Percentiles rank a stretch among this genome's conserved stretches.
Evolutionary conservation across 2,329 filamentous ascomycete genomes (phyloP).

Genomic region (Rhytidhysteron rufulum): DNA sequence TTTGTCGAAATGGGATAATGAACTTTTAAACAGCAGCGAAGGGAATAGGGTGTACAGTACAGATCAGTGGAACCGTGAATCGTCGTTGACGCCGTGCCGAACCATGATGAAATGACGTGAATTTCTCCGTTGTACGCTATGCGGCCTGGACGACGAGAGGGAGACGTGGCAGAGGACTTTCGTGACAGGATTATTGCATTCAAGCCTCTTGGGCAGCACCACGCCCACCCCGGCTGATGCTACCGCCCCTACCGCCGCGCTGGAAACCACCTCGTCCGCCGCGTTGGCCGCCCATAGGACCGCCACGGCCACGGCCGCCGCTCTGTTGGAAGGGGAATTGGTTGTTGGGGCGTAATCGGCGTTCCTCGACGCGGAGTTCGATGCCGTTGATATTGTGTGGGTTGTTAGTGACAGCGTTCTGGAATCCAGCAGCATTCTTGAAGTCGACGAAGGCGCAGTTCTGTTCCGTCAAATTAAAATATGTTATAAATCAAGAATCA

Average conservation of each 20-base stretch:
- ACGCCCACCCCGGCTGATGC: conserved; percentile 52
- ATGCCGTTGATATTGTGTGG: conserved; percentile 81
- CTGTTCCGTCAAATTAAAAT: conserved; percentile 51
- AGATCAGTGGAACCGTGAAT: conserved; percentile 34
- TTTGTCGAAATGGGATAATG: conserved; percentile 26
- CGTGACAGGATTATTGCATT: conserved; percentile 9
- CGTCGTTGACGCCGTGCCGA: conserved; percentile 19
- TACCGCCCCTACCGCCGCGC: conserved; percentile 35
- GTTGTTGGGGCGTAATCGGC: conserved; percentile 57
- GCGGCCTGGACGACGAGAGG: too few relatives aligned
- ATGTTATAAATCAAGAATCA: too few relatives aligned
- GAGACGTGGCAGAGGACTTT: too few relatives aligned
- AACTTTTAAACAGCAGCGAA: conserved; percentile 36
- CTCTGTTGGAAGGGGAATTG: conserved; percentile 37
- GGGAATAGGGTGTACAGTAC: conserved; percentile 32
- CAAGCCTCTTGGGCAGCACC: conserved; percentile 32
- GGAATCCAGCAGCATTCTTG: conserved; percentile 73
- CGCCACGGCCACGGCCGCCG: conserved; percentile 58
- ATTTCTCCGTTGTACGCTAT: too few relatives aligned
- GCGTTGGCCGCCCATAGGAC: conserved; percentile 56
- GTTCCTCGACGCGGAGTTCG: conserved; percentile 82
- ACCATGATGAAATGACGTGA: background rate
- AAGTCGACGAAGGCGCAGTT: conserved; percentile 98
- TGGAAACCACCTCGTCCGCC: conserved; percentile 65
- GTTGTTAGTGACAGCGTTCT: conserved; percentile 77